Evolutionary conservation across 768 basidiomycete species (phyloP).

Genomic region (Lactarius vividus): DNA sequence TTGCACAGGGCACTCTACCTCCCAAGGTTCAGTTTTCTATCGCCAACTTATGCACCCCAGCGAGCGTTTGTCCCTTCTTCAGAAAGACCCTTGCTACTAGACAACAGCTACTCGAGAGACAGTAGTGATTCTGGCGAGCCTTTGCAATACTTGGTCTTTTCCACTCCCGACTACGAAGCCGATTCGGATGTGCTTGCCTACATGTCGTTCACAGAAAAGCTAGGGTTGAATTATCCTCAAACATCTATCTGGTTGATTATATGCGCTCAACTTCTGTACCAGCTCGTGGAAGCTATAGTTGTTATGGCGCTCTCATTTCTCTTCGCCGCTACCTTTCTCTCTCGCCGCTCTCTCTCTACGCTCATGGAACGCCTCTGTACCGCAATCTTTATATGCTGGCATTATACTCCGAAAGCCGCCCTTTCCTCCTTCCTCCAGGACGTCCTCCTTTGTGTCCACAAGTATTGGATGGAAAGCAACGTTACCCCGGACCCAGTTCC

Average conservation of each 20-base stretch:
- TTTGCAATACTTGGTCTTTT: conserved; percentile 9
- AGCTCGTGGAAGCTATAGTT: conserved; percentile 14
- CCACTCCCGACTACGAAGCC: neutral
- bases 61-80: neutral
- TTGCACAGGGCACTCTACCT: conserved; percentile 14
- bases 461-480: conserved; percentile 20
- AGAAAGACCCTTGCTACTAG: neutral
- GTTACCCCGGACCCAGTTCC: neutral
- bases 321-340: conserved; percentile 2
- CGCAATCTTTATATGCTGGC: conserved; percentile 14
- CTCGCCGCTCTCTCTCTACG: conserved; percentile 8
- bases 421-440: conserved; percentile 23
- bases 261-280: conserved; percentile 13
- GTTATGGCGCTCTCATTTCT: conserved; percentile 21
- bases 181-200: neutral
- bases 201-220: conserved; percentile 5
- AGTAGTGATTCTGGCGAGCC: neutral
- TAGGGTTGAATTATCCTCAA: conserved; percentile 1
- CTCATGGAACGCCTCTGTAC: conserved; percentile 17
- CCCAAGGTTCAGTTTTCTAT: conserved; percentile 16
- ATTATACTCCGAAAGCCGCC: conserved; percentile 7
- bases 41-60: conserved; percentile 3
- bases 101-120: neutral
- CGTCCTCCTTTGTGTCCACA: conserved; percentile 10
- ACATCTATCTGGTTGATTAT: conserved; percentile 13